Evolutionary conservation across 2,329 filamentous ascomycete species (phyloP), one percentile per base, ranked within the genome.

Genomic region (Metarhizium robertsii): DNA sequence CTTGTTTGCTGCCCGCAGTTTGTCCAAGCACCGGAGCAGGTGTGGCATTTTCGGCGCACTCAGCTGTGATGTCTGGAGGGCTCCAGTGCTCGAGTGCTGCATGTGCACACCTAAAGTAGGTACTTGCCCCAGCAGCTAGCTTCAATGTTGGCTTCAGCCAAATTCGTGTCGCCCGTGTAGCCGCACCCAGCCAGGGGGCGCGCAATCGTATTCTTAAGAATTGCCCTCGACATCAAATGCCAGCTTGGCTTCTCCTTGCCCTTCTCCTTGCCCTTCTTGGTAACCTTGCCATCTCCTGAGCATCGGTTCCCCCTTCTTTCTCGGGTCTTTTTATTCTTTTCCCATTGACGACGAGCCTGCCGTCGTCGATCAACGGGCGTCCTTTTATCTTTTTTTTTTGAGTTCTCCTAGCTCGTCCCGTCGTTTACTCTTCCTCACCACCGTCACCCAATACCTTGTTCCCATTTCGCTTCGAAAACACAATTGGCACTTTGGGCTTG

Each of bases 331-430:
- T 58, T 57, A 58, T 58, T 56, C 53, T 64, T 57, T 59, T 54
- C 58, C 56, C 50, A 60, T 67, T 62, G 61, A 62, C 62, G 64
- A 61, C 64, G 58, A 53, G 59, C 55, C 50, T 50, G 55, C 56
- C 49, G 43, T 57, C 51, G 61, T 60, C 58, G 55, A 46, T 60
- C 55, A 60, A 61, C 59, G 52, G 61, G 61, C 36, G 46, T 40
- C 18, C 59, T 57, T 20, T 57, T 18, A 59, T 56, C 20, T 60
- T 57, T 20, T 55, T 32, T 60, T 57, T 45, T 57, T 53, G 68
- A 70, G 67, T 70, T 55, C 60, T 61, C 55, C 62, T 61, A 68
- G 62, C 69, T 71, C 69, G 68, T 71, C 69, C 69, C 58, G 61
- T 71, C 67, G 30, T 64, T 69, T 60, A 64, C 61, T 62, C 46